Evolutionary conservation across 257 asterid species (phyloP), one percentile per base, ranked within the genome.

Genomic region (Nemophila menziesii): DNA sequence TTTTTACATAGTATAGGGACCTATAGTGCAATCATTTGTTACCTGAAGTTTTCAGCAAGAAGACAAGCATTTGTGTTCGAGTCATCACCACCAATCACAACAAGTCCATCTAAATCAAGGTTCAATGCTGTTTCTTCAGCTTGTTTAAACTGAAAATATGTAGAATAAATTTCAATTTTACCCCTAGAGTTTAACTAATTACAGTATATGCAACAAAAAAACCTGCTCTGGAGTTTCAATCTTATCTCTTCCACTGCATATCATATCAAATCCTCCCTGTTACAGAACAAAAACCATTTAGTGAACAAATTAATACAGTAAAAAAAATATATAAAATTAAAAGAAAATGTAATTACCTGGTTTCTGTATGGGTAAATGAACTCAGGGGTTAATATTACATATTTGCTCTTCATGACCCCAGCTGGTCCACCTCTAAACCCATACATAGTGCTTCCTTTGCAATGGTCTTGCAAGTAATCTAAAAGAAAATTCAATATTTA

Each of bases 211-310:
- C 10, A 26, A 10, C 10, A 26, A 44, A 21, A 39, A 10, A 22
- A 90, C 99, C 86, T 90, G 99, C 40, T 90, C 96, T 45, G 96
- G 99, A 52, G 94, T 90, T 69, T 90, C 99, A 59, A 90, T 90
- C 73, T 85, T 90, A 84, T 90, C 99, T 72, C 99, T 74, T 49
- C 99, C 96, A 53, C 99, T 90, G 68, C 86, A 62, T 43, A 85
- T 90, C 96, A 90, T 85, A 67, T 90, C 99, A 48, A 90, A 90
- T 57, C 99, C 99, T 57, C 99, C 99, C 99, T 90, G 75, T 39
- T 23, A 66, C 37, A 42, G 57, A 59, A 22, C 14, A 17, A 12
- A n/a, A 20, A n/a, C n/a, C 37, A 49, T 34, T 42, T 41, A 19
- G 23, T 17, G 10, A n/a, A 14, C 3, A 38, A 5, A 38, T 11